Percentiles rank a stretch among this genome's conserved stretches.
Conservation (phyloP, 257 asterid genomes). For the Nicotiana noctiflora region DNA sequence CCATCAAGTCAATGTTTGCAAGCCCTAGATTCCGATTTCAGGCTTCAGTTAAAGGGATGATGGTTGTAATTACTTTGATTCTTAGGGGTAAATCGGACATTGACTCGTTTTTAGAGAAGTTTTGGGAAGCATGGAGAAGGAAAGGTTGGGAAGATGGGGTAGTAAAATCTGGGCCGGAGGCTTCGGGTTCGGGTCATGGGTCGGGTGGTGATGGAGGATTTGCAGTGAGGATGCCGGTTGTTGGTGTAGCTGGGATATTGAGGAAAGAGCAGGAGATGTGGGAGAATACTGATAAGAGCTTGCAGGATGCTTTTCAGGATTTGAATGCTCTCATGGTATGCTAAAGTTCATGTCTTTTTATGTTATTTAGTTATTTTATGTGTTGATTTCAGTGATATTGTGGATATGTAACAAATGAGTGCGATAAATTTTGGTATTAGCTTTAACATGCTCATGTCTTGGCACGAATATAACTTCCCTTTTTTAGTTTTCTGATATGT, state of each 20-base stretch:
- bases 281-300: constrained; percentile 98
- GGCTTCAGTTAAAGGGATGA: constrained; percentile 39
- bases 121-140: constrained; percentile 83
- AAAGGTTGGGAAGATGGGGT: constrained; percentile 57
- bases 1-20: constrained; percentile 75
- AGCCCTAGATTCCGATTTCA: constrained; percentile 76
- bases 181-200: constrained; percentile 21
- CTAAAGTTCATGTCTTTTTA: background rate
- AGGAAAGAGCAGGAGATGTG: constrained; percentile 99
- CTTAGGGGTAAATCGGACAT: constrained; percentile 65
- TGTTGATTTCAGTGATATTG: background rate
- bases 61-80: constrained; percentile 34
- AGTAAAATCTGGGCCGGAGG: constrained; percentile 6
- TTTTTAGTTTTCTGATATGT: background rate
- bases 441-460: background rate
- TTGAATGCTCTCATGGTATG: constrained; percentile 94
- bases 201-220: constrained; percentile 36
- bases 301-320: constrained; percentile 99
- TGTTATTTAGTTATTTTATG: background rate
- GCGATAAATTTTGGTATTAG: background rate
- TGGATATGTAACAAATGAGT: background rate
- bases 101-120: constrained; percentile 64
- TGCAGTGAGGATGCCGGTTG: constrained; percentile 71
- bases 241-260: constrained; percentile 87
- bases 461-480: background rate